Percentiles rank a stretch among this genome's conserved stretches.
phyloP scores from a whole-genome alignment of 176 grass and related monocot genomes.

The Cenchrus americanus region DNA sequence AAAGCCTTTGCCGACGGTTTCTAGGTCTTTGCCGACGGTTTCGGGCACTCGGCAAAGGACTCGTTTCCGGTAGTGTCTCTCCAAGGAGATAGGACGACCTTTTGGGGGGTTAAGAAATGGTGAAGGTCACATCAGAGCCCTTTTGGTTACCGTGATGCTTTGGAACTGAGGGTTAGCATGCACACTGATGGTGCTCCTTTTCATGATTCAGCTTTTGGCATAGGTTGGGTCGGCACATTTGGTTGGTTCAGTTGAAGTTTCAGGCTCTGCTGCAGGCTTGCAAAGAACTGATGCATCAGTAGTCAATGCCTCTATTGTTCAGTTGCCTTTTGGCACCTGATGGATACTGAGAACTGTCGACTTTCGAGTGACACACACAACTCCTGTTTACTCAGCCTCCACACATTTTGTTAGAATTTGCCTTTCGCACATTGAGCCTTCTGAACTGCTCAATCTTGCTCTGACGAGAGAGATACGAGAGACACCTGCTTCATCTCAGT shows the following conservation, averaged over 20 bases:
- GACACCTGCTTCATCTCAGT: constrained; percentile 29
- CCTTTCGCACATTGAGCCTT: constrained; percentile 2
- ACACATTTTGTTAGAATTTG: background rate
- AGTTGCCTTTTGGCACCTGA: too few species aligned
- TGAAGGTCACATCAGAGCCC: background rate
- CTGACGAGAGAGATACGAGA: background rate
- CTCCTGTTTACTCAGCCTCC: background rate
- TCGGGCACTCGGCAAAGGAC: too few species aligned
- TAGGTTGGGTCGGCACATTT: background rate
- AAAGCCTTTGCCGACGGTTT: too few species aligned
- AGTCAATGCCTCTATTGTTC: background rate
- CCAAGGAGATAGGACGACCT: background rate
- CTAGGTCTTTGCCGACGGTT: too few species aligned
- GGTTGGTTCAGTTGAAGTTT: constrained; percentile 1
- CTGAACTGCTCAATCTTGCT: background rate
- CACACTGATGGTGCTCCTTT: constrained; percentile 2
- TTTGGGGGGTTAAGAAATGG: background rate
- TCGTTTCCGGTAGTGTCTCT: too few species aligned
- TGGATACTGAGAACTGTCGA: background rate
- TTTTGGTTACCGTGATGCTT: constrained; percentile 9
- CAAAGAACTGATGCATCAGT: background rate
- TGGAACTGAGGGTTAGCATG: constrained; percentile 32
- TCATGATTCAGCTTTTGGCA: background rate
- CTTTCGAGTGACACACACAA: background rate
- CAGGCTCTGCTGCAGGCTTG: constrained; percentile 14